A percentile compares a stretch with the other conserved stretches of the same genome.
These are phyloP conservation scores for Aspergillus texensis DNA, from an alignment of 2,329 filamentous ascomycete species.

Conservation along the genomic window DNA sequence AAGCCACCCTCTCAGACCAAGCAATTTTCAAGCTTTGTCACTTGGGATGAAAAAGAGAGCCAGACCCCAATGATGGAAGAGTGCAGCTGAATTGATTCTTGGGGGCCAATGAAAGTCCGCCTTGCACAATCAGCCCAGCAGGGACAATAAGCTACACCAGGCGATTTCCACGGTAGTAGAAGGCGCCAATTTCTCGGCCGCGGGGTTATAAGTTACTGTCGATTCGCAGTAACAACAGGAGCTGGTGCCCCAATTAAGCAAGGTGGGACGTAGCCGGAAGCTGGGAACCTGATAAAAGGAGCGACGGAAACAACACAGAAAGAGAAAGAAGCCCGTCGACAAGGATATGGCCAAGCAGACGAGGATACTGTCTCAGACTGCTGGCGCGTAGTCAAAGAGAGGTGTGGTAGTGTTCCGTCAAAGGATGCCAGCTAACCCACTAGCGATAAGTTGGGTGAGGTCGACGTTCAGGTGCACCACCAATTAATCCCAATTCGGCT, in stretches of 20 bases:
- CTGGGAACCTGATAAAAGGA: conserved; percentile 18
- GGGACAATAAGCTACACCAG: background rate
- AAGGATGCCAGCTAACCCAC: conserved; percentile 11
- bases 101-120: background rate
- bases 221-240: background rate
- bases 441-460: conserved; percentile 6
- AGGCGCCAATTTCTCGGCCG: background rate
- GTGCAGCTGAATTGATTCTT: background rate
- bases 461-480: conserved; percentile 10
- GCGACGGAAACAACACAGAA: conserved; percentile 17
- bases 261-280: conserved; percentile 25
- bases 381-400: conserved; percentile 15
- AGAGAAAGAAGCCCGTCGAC: conserved; percentile 7
- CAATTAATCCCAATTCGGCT: conserved; percentile 15
- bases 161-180: background rate
- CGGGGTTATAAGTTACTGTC: background rate
- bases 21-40: background rate
- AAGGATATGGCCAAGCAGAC: conserved; percentile 16
- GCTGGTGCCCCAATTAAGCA: conserved; percentile 11
- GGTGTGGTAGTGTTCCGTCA: conserved; percentile 12
- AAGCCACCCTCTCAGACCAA: conserved; percentile 8
- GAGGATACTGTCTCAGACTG: conserved; percentile 11
- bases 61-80: background rate
- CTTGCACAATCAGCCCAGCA: background rate
- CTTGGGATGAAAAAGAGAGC: background rate